phyloP scores from a whole-genome alignment of 306 rosid species.

The Cyclanthera cordifolia region DNA sequence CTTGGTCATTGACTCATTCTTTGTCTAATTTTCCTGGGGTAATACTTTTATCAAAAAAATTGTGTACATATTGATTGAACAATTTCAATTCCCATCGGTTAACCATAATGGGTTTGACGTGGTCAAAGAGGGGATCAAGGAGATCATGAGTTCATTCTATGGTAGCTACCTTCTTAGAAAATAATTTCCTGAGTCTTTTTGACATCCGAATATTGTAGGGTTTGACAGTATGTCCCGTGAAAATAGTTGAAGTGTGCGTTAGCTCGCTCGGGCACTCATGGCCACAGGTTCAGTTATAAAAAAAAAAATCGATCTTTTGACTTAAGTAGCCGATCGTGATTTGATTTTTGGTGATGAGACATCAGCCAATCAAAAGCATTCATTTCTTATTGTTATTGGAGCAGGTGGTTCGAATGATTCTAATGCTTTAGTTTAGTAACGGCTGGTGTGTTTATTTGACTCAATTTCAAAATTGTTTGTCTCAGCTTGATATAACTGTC shows the following conservation, averaged over 20 bases:
- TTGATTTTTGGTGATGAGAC: neutral
- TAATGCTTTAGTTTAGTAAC: neutral
- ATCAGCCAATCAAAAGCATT: neutral
- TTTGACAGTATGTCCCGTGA: no score
- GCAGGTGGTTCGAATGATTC: neutral
- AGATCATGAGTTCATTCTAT: no score
- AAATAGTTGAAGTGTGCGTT: no score
- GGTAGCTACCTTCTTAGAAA: no score
- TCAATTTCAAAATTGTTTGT: neutral
- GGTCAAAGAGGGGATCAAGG: no score
- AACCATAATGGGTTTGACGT: no score
- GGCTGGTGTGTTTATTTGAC: neutral
- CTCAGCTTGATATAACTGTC: neutral
- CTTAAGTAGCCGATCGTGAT: neutral
- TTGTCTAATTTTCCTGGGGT: neutral
- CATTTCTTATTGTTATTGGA: neutral
- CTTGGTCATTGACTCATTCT: neutral
- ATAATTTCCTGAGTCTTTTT: no score
- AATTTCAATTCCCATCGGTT: neutral
- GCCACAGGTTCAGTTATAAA: no score
- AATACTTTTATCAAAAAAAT: neutral
- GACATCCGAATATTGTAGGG: no score
- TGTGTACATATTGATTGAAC: neutral
- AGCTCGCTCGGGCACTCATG: no score
- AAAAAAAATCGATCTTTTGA: no score